Base-by-base conservation (phyloP, 2,329 filamentous ascomycete species). In the Pseudopyrenochaeta lycopersici region DNA sequence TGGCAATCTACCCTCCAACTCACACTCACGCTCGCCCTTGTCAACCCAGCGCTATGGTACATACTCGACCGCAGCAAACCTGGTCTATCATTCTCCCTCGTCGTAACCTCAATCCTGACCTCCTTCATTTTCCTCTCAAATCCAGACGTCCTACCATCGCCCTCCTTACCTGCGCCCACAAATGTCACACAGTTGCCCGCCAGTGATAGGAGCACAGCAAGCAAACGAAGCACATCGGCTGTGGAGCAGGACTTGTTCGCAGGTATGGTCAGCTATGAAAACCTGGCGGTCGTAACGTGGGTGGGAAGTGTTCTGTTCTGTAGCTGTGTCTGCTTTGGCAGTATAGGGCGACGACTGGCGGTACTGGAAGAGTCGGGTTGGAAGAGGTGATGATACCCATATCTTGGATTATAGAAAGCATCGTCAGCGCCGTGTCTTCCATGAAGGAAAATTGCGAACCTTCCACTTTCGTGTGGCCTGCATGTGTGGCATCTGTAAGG, bases 1-100 rank as follows among this genome's bases (percentile, higher is more conserved):
- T 99, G 95, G 95, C 85, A 93, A 66, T 97, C 93, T 7, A 95
- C 92, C 1, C 86, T 97, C n/a, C 95, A 99, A 76, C 88, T 96
- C 17, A 96, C 93, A 1, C 77, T 96, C 21, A 95, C 93, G 1
- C 87, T 99, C 43, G 91, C 92, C 18, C 86, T 98, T 54, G 91
- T 90, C 17, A 98, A 98, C 72, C 94, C 95, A 1, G 90, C 95
- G 9, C 81, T 99, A 15, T 99, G 95, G 95, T 99, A 96, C 77
- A 82, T 98, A 20, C 90, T 99, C 70, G 95, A 99, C 77, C 90
- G 94, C 45, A 95, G 92, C 41, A 88, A 87, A 63, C 85, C 92
- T 0, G 95, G 95, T 4, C 90, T 98, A 63, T 79, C 95, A 30
- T 84, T 97, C 49, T 92, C 91, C 0, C 82, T 88, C 12, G 79